Percentiles rank a stretch among this genome's conserved stretches.
phyloP scores from a whole-genome alignment of 495 filamentous ascomycete species.

The Lasiosphaeria hispida region DNA sequence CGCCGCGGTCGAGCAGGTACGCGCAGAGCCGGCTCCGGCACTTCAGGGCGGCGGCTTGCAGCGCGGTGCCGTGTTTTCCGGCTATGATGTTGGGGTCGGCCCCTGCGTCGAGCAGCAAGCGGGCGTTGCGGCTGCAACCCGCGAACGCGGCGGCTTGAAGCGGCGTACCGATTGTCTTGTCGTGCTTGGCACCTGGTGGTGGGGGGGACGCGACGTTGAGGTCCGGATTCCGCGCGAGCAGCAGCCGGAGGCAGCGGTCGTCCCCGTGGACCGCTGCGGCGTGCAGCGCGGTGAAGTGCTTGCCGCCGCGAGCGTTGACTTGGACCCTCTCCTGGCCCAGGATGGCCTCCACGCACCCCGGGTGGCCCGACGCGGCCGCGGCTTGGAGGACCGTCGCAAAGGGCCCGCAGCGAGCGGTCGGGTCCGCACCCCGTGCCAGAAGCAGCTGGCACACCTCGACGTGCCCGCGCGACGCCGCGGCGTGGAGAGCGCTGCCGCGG shows the following conservation, averaged over 20 bases:
- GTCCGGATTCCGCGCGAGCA: too few relatives aligned
- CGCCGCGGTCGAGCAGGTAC: slow-evolving; percentile 2
- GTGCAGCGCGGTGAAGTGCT: slow-evolving; percentile 12
- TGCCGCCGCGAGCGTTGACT: neutral
- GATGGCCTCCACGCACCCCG: neutral
- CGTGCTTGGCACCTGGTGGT: too few relatives aligned
- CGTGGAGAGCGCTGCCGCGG: slow-evolving; percentile 14
- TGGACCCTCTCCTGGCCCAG: neutral
- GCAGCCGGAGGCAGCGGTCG: too few relatives aligned
- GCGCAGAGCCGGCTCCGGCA: neutral
- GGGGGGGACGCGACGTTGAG: too few relatives aligned
- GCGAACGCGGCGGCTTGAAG: too few relatives aligned
- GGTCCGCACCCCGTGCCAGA: slow-evolving; percentile 5
- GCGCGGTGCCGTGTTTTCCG: too few relatives aligned
- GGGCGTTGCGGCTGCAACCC: too few relatives aligned
- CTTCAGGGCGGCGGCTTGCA: slow-evolving; percentile 16
- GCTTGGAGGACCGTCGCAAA: slow-evolving; percentile 14
- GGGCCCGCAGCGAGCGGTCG: slow-evolving; percentile 1
- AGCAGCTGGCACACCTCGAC: slow-evolving; percentile 6
- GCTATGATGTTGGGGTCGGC: too few relatives aligned
- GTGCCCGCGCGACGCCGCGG: slow-evolving; percentile 12
- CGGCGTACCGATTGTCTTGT: too few relatives aligned
- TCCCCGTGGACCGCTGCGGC: too few relatives aligned
- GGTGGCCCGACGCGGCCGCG: slow-evolving; percentile 7
- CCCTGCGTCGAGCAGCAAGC: too few relatives aligned